Evolutionary conservation across 768 basidiomycete genomes (phyloP).

Genomic region (Trametopsis cervina): DNA sequence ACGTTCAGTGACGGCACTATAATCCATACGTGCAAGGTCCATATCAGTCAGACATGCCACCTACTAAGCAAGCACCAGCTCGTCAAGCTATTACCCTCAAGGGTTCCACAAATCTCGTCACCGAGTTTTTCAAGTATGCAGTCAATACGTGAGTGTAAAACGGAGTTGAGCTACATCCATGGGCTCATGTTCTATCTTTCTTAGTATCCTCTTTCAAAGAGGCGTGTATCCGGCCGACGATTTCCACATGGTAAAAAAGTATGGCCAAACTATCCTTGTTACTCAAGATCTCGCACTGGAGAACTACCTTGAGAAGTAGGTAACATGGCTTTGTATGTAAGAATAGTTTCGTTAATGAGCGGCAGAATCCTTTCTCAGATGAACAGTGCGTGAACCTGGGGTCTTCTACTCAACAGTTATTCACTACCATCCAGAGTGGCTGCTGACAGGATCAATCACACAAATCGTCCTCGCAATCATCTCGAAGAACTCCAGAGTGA

Average conservation of each 20-base stretch:
- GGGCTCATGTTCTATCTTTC: constrained; percentile 6
- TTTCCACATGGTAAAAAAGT: constrained; percentile 99
- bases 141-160: constrained; percentile 75
- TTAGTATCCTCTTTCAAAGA: constrained; percentile 90
- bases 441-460: constrained; percentile 85
- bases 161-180: background rate
- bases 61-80: constrained; percentile 38
- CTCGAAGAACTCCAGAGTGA: constrained; percentile 85
- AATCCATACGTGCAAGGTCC: too few species aligned
- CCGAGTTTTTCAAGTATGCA: constrained; percentile 99
- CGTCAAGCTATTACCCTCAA: constrained; percentile 89
- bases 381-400: constrained; percentile 54
- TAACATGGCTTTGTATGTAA: constrained; percentile 4
- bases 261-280: constrained; percentile 91
- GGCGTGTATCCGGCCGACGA: constrained; percentile 97
- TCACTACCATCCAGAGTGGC: constrained; percentile 65
- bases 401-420: background rate
- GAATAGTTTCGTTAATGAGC: background rate
- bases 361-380: constrained; percentile 84
- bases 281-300: constrained; percentile 91
- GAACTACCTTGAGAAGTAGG: constrained; percentile 82
- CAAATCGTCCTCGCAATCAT: constrained; percentile 95
- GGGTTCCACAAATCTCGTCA: constrained; percentile 88
- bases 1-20: too few species aligned
- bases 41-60: too few species aligned